These are phyloP conservation scores for Persicaria tinctoria DNA, from an alignment of 148 eudicot genomes.

Conservation along the genomic window DNA sequence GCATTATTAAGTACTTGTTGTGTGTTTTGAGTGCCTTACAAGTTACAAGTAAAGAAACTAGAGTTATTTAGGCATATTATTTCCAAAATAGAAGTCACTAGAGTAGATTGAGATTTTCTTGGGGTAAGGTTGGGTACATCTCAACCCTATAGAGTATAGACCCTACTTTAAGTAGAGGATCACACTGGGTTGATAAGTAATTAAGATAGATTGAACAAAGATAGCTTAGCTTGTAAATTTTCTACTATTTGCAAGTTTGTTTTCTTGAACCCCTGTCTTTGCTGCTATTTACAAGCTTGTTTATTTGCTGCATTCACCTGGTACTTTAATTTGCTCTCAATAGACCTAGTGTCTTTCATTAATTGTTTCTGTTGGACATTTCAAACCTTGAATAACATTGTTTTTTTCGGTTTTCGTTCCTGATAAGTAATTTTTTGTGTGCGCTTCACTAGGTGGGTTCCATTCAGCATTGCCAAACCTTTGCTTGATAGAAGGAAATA, in stretches of 20 bases:
- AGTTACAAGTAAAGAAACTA: neutral
- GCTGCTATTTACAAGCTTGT: neutral
- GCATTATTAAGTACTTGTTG: neutral
- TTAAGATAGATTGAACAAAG: neutral
- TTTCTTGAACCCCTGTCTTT: neutral
- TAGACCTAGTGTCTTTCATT: neutral
- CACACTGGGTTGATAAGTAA: no score
- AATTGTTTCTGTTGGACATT: neutral
- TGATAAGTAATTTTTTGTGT: neutral
- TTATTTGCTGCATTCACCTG: neutral
- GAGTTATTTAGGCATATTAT: neutral
- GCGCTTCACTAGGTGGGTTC: constrained; percentile 61
- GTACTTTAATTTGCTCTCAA: neutral
- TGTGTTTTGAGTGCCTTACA: neutral
- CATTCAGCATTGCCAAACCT: constrained; percentile 49
- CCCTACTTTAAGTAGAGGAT: no score
- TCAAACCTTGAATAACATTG: neutral
- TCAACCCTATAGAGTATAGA: no score
- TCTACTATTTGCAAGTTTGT: neutral
- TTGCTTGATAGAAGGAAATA: constrained; percentile 61
- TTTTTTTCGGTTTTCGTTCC: constrained; percentile 8
- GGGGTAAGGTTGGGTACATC: no score
- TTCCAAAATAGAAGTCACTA: no score
- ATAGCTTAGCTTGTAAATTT: neutral
- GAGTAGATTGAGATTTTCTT: no score